phyloP scores from a whole-genome alignment of 176 grass and related monocot species.

The Oryza meyeriana region DNA sequence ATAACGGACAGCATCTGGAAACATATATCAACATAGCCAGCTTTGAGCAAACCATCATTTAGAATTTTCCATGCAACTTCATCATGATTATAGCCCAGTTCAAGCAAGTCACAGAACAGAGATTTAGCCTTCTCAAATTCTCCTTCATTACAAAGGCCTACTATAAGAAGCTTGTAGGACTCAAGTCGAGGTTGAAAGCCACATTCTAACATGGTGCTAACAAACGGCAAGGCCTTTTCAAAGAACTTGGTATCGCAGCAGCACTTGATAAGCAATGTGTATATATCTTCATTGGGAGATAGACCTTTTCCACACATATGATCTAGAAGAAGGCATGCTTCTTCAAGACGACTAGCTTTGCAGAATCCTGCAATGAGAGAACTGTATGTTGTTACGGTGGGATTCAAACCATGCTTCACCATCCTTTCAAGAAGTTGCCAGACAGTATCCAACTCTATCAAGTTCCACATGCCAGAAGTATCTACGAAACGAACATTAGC shows the following conservation, averaged over 20 bases:
- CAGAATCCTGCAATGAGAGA: slow-evolving; percentile 68
- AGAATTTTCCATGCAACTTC: slow-evolving; percentile 88
- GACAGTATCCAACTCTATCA: slow-evolving; percentile 48
- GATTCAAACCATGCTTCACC: slow-evolving; percentile 56
- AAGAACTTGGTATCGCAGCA: slow-evolving; percentile 61
- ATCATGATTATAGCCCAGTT: slow-evolving; percentile 67
- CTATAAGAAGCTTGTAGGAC: slow-evolving; percentile 63
- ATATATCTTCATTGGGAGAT: slow-evolving; percentile 71
- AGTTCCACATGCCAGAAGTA: slow-evolving; percentile 53
- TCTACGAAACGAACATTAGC: slow-evolving; percentile 42
- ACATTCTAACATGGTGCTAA: slow-evolving; percentile 52
- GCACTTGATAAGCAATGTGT: slow-evolving; percentile 68
- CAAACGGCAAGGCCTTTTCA: slow-evolving; percentile 51
- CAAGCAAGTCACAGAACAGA: slow-evolving; percentile 60
- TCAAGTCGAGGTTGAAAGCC: slow-evolving; percentile 63
- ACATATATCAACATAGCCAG: slow-evolving; percentile 58
- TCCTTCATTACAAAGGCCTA: slow-evolving; percentile 61
- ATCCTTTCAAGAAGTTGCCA: slow-evolving; percentile 69
- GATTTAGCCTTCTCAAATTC: slow-evolving; percentile 59
- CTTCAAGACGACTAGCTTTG: slow-evolving; percentile 54
- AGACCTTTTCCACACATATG: slow-evolving; percentile 56
- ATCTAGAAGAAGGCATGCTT: slow-evolving; percentile 62
- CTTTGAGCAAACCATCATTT: slow-evolving; percentile 64
- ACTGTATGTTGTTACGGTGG: slow-evolving; percentile 50
- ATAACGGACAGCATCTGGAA: slow-evolving; percentile 62